Percentiles rank a stretch among this genome's conserved stretches.
Conservation (phyloP, 148 eudicot species). For the Oxyria digyna region DNA sequence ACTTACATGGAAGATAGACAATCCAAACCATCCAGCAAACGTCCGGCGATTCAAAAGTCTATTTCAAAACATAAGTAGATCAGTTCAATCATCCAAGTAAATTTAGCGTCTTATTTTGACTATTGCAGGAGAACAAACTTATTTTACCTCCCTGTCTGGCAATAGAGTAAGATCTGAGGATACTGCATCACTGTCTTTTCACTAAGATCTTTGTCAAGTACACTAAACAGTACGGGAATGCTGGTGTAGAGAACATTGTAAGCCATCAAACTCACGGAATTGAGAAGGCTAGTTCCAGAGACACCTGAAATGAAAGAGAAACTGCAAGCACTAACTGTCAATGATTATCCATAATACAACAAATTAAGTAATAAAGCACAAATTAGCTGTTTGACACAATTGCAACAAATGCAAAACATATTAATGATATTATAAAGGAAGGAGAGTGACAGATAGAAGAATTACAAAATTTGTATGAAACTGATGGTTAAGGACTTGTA, state of each 20-base stretch:
- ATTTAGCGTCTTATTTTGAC: neutral
- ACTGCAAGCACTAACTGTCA: constrained; percentile 44
- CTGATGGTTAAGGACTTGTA: constrained; percentile 87
- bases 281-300: constrained; percentile 92
- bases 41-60: constrained; percentile 93
- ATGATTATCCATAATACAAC: neutral
- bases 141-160: constrained; percentile 79
- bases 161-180: constrained; percentile 88
- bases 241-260: constrained; percentile 96
- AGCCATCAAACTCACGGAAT: constrained; percentile 95
- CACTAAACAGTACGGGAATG: constrained; percentile 77
- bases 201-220: constrained; percentile 89
- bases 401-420: too few relatives aligned
- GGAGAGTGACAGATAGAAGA: constrained; percentile 6
- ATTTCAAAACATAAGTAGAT: constrained; percentile 14
- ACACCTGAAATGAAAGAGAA: constrained; percentile 93
- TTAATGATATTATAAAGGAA: too few relatives aligned
- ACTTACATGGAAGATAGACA: constrained; percentile 82
- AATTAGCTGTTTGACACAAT: neutral
- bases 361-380: neutral
- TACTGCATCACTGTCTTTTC: constrained; percentile 93
- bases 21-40: constrained; percentile 98
- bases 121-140: too few relatives aligned
- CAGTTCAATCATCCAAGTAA: neutral
- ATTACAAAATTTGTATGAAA: constrained; percentile 91